Percentiles rank a stretch among this genome's conserved stretches.
phyloP scores from a whole-genome alignment of 768 basidiomycete species.

The Naganishia antarctica region DNA sequence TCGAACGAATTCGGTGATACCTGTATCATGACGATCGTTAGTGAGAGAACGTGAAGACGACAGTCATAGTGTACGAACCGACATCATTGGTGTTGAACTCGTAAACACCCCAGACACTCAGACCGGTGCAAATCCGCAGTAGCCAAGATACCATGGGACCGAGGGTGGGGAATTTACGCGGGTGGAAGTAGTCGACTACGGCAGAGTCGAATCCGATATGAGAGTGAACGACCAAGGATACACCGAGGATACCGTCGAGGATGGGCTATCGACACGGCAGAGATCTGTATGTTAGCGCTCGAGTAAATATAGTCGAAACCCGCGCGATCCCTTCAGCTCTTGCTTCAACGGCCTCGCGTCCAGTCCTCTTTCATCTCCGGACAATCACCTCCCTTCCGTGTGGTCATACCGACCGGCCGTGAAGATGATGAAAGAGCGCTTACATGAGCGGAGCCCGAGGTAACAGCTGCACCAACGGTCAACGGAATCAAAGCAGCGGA shows the following conservation, averaged over 20 bases:
- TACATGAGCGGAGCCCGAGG: slow-evolving; percentile 55
- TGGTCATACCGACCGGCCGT: too few species aligned
- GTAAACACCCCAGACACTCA: slow-evolving; percentile 78
- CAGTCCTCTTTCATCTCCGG: too few species aligned
- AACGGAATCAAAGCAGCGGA: slow-evolving; percentile 82
- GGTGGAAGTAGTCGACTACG: slow-evolving; percentile 84
- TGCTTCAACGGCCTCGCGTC: too few species aligned
- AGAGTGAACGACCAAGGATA: slow-evolving; percentile 85
- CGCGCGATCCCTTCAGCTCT: background rate
- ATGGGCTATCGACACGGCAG: slow-evolving; percentile 65
- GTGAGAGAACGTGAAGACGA: background rate
- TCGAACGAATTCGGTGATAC: slow-evolving; percentile 76
- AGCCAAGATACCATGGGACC: slow-evolving; percentile 70
- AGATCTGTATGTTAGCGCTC: background rate
- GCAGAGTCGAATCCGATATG: slow-evolving; percentile 76
- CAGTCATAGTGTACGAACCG: slow-evolving; percentile 58
- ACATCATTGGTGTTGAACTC: slow-evolving; percentile 99
- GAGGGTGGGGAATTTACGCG: slow-evolving; percentile 83
- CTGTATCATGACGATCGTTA: slow-evolving; percentile 50
- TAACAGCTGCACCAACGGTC: slow-evolving; percentile 78
- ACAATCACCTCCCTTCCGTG: too few species aligned
- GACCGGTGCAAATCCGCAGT: slow-evolving; percentile 70
- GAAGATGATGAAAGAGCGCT: slow-evolving; percentile 30
- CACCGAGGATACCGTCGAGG: slow-evolving; percentile 80
- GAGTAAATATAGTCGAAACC: background rate